phyloP scores from a whole-genome alignment of 164 flowering plant species.

The Dillenia turbinata region DNA sequence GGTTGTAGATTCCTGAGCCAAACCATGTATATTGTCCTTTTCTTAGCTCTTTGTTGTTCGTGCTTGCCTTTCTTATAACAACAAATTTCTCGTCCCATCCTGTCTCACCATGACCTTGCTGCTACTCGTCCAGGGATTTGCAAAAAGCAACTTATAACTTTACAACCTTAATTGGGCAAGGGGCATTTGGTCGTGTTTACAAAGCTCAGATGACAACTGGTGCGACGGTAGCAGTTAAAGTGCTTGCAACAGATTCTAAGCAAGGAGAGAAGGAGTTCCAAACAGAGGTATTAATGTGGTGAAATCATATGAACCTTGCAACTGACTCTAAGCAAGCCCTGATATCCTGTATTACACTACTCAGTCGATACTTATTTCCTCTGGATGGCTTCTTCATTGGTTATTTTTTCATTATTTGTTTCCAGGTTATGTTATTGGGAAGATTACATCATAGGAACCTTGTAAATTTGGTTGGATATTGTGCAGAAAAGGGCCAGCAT shows the following conservation, averaged over 20 bases:
- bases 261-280: conserved; percentile 97
- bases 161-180: conserved; percentile 85
- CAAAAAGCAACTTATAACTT: conserved; percentile 93
- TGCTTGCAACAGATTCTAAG: conserved; percentile 87
- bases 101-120: conserved; percentile 5
- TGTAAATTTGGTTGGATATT: conserved; percentile 96
- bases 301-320: no score
- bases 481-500: conserved; percentile 89
- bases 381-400: background rate
- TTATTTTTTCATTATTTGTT: conserved; percentile 7
- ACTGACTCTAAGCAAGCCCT: no score
- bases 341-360: background rate
- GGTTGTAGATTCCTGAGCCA: no score
- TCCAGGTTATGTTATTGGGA: conserved; percentile 81
- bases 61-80: no score
- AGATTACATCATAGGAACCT: conserved; percentile 96
- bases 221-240: conserved; percentile 93
- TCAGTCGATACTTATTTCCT: background rate
- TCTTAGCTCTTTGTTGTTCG: no score
- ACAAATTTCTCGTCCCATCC: background rate
- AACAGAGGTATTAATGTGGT: conserved; percentile 65
- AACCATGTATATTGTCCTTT: no score
- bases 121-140: conserved; percentile 58
- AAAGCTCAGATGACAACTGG: conserved; percentile 93
- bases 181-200: conserved; percentile 97